Percentiles rank a stretch among this genome's conserved stretches.
Conservation (phyloP, 108 stramenopile genomes). For the Skeletonema tropicum region DNA sequence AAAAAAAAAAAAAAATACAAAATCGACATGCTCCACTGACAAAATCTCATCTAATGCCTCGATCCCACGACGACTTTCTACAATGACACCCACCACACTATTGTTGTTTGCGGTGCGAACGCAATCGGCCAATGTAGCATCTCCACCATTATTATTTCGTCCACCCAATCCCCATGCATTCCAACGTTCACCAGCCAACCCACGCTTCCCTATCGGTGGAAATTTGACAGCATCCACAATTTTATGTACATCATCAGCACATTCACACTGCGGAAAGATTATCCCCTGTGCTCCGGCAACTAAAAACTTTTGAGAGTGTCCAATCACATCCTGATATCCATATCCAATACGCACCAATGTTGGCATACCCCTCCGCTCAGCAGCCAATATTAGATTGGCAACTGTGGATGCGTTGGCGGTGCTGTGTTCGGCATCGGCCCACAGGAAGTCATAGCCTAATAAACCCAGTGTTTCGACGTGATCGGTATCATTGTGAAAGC, state of each 20-base stretch:
- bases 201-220: conserved; percentile 39
- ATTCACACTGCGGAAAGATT: conserved; percentile 48
- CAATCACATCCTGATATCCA: conserved; percentile 55
- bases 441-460: conserved; percentile 47
- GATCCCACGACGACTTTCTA: conserved; percentile 46
- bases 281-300: conserved; percentile 52
- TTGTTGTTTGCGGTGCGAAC: conserved; percentile 10
- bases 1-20: too few relatives aligned
- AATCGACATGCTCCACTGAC: conserved; percentile 38
- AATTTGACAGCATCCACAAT: conserved; percentile 54
- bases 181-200: conserved; percentile 49
- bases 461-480: conserved; percentile 46
- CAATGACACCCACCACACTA: conserved; percentile 33
- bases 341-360: conserved; percentile 51
- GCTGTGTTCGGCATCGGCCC: conserved; percentile 51
- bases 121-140: background rate
- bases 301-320: conserved; percentile 45
- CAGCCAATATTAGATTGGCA: conserved; percentile 41
- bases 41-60: conserved; percentile 43
- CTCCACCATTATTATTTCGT: conserved; percentile 6
- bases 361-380: conserved; percentile 45
- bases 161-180: conserved; percentile 49
- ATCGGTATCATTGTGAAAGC: conserved; percentile 48
- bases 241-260: conserved; percentile 31
- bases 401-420: conserved; percentile 30